phyloP scores from a whole-genome alignment of 345 rosid species.

The Gossypium mustelinum region DNA sequence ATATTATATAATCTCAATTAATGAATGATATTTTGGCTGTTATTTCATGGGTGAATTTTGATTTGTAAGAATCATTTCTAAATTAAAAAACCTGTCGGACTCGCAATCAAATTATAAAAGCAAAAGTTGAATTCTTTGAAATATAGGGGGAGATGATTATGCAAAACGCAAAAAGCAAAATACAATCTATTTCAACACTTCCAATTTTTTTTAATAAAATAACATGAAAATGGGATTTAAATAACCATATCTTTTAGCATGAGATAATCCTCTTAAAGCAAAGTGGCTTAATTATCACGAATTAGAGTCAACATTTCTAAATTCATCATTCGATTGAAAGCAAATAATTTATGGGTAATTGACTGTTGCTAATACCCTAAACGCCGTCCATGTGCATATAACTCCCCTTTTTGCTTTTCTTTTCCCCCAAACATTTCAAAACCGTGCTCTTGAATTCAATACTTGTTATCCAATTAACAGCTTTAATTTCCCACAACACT shows the following conservation, averaged over 20 bases:
- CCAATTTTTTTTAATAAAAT: background rate
- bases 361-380: background rate
- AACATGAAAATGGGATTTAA: background rate
- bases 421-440: background rate
- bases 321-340: background rate
- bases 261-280: background rate
- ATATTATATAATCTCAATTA: no score
- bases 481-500: slow-evolving; percentile 8
- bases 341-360: background rate
- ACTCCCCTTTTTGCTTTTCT: slow-evolving; percentile 8
- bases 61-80: no score
- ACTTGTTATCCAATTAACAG: slow-evolving; percentile 15
- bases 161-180: slow-evolving; percentile 2
- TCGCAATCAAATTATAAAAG: background rate
- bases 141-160: no score
- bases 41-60: no score
- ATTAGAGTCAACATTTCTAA: background rate
- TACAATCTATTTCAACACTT: slow-evolving; percentile 3
- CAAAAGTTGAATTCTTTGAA: background rate
- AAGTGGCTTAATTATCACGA: background rate
- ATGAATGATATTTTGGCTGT: no score
- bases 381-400: slow-evolving; percentile 16
- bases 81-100: no score
- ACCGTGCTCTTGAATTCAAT: background rate
- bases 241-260: background rate